phyloP scores from a whole-genome alignment of 768 basidiomycete genomes.

The Rhodosporidiobolus odoratus region DNA sequence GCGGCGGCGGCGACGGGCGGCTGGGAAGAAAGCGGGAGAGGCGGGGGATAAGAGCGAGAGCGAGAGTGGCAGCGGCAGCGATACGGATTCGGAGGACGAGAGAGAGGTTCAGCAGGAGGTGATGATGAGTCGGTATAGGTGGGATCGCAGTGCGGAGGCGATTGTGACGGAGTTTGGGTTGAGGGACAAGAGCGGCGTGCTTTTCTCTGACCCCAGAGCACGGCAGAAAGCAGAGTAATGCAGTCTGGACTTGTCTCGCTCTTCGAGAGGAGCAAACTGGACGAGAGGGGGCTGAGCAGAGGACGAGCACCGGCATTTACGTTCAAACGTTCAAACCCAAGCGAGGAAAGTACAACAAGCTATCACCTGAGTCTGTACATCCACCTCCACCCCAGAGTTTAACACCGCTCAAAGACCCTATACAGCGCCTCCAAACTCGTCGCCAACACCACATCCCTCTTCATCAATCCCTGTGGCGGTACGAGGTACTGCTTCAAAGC shows the following conservation, averaged over 20 bases:
- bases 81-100: conserved; percentile 30
- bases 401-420: conserved; percentile 57
- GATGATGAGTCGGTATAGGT: conserved; percentile 17
- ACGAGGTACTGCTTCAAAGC: conserved; percentile 69
- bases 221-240: too few species aligned
- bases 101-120: conserved; percentile 12
- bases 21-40: neutral
- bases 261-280: too few species aligned
- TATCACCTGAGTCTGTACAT: too few species aligned
- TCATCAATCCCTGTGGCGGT: conserved; percentile 61
- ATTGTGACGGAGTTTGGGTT: neutral
- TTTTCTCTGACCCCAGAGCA: neutral
- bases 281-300: too few species aligned
- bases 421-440: conserved; percentile 88
- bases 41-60: neutral
- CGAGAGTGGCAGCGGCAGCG: neutral
- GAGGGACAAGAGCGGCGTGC: neutral
- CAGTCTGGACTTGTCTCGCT: too few species aligned
- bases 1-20: neutral
- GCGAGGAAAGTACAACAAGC: too few species aligned
- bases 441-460: conserved; percentile 69
- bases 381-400: neutral
- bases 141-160: conserved; percentile 22
- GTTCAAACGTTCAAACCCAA: too few species aligned
- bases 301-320: too few species aligned